A percentile compares a stretch with the other conserved stretches of the same genome.
phyloP scores from a whole-genome alignment of 2,329 filamentous ascomycete genomes.

The Cercospora beticola region DNA sequence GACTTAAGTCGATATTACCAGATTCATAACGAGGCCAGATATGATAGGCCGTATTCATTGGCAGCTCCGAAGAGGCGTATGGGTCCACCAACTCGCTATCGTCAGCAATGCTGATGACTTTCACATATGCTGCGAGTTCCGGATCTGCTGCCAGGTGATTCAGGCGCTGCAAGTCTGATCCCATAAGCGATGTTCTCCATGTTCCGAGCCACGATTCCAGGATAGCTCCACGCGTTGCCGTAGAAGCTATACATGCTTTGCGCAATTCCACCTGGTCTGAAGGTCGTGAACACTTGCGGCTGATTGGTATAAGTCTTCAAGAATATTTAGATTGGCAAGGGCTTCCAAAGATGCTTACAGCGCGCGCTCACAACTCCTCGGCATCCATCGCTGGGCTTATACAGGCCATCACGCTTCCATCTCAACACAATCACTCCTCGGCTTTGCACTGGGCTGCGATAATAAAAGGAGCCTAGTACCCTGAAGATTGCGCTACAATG shows the following conservation, averaged over 20 bases:
- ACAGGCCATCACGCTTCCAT: neutral
- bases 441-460: no score
- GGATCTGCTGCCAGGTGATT: neutral
- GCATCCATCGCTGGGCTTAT: neutral
- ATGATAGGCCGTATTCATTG: neutral
- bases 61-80: neutral
- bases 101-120: neutral
- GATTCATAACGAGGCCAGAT: neutral
- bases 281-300: neutral
- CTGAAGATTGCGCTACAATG: no score
- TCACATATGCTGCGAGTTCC: neutral
- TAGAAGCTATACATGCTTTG: neutral
- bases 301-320: neutral
- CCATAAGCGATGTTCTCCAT: neutral
- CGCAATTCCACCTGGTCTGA: neutral
- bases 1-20: neutral
- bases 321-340: neutral
- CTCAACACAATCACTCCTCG: neutral
- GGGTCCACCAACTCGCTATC: neutral
- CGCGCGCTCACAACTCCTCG: neutral
- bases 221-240: no score
- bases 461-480: no score
- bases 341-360: neutral
- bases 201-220: neutral
- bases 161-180: neutral